A percentile compares a stretch with the other conserved stretches of the same genome.
phyloP scores from a whole-genome alignment of 2,329 filamentous ascomycete genomes.

The Fusarium dimerum region DNA sequence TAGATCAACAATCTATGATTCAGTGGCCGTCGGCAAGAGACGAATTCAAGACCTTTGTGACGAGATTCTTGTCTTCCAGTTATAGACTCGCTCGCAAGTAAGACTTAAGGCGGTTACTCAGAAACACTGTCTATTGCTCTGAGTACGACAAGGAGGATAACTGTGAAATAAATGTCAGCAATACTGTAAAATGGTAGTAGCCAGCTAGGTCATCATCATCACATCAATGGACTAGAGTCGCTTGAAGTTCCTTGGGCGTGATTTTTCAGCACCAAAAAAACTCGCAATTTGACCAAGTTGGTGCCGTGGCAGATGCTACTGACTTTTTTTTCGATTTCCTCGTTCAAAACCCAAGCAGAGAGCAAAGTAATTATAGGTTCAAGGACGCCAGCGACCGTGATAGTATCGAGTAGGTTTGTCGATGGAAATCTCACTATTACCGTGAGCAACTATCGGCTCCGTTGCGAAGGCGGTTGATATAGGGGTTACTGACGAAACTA shows the following conservation, averaged over 20 bases:
- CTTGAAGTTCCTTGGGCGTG: too few relatives aligned
- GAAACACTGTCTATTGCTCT: constrained; percentile 16
- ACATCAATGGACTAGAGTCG: not conserved
- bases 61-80: constrained; percentile 17
- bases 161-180: not conserved
- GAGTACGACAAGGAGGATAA: constrained; percentile 6
- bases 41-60: constrained; percentile 10
- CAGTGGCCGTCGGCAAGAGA: constrained; percentile 21
- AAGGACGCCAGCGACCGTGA: constrained; percentile 60
- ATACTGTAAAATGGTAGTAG: not conserved
- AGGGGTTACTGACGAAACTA: constrained; percentile 20
- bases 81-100: constrained; percentile 4
- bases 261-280: too few relatives aligned
- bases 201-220: constrained; percentile 2
- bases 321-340: constrained; percentile 23
- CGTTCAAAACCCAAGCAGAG: constrained; percentile 22
- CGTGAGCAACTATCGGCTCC: constrained; percentile 38
- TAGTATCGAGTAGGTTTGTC: constrained; percentile 43
- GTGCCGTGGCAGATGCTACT: constrained; percentile 11
- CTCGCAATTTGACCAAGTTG: not conserved
- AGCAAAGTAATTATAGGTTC: constrained; percentile 38
- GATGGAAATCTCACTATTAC: constrained; percentile 47
- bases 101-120: constrained; percentile 1
- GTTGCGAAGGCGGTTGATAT: constrained; percentile 21
- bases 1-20: constrained; percentile 7